Evolutionary conservation across 2,329 filamentous ascomycete genomes (phyloP), one percentile per base, ranked within the genome.

Genomic region (Camptophora hylomeconis): DNA sequence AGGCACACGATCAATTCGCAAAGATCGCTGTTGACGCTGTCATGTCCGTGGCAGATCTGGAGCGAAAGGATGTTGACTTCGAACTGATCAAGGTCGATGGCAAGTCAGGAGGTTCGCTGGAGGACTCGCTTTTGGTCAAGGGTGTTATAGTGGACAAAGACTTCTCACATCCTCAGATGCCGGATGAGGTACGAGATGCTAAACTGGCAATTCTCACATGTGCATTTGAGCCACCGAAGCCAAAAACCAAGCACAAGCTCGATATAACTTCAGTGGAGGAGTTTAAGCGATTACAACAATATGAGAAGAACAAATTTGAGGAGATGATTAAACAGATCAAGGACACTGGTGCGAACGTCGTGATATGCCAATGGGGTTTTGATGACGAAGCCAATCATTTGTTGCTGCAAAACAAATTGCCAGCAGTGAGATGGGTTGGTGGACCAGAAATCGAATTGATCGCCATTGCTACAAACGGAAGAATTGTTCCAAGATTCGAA

Each of bases 271-370:
- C 76, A 22, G 87, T 98, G 5, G 87, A 95, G 45, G 89, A 98
- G 63, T 98, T 93, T 69, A 94, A 92, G 68, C 89, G 92, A 61
- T 64, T 98, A 42, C 89, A 98, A 53, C 81, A 69, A 45, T 98
- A 98, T 62, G 89, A 98, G 61, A 77, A 77, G 47, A 80, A 82
- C 53, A 98, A 95, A 63, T 98, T 98, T 53, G 72, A 82, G 35
- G 87, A 95, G 63, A 98, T 98, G 89, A 94, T 98, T 47, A 69
- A 92, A 53, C 81, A 94, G 60, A 89, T 98, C 65, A 98, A 98
- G 65, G 81, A 81, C 48, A 92, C 87, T 1, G 89, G 89, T 38
- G 89, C 89, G 41, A 98, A 98, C 62, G 69, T 98, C 37, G 89
- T 86, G 40, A 93, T 98, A 51, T 98, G 89, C 61, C 92, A 98